Conservation (phyloP, 148 eudicot genomes). For the Salicornia ramosissima region DNA sequence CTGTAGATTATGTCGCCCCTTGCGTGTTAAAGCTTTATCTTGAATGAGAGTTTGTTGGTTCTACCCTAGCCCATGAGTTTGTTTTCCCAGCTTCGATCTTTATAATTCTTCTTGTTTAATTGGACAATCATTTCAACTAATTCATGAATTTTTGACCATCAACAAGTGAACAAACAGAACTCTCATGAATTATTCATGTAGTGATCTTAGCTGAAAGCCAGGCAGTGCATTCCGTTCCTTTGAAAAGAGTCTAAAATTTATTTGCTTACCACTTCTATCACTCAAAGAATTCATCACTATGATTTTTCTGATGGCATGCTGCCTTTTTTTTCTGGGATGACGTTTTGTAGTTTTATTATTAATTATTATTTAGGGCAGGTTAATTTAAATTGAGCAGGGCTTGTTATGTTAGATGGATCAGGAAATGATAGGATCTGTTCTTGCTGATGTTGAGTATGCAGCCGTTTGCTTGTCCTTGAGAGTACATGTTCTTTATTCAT, state of each 20-base stretch:
- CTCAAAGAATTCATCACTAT: not conserved
- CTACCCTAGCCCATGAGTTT: not conserved
- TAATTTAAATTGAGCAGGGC: not conserved
- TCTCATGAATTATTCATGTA: not conserved
- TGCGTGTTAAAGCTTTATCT: not conserved
- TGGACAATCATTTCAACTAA: not conserved
- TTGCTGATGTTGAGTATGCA: not conserved
- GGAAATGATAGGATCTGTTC: not conserved
- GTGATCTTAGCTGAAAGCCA: not conserved
- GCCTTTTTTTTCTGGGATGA: not conserved
- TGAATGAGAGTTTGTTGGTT: not conserved
- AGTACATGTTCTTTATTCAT: not conserved
- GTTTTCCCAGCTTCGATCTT: not conserved
- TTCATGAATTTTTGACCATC: not conserved
- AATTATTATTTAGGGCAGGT: not conserved
- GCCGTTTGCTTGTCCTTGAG: not conserved
- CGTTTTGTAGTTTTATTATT: not conserved
- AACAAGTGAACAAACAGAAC: too few species aligned
- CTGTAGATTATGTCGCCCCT: not conserved
- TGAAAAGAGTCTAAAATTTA: not conserved
- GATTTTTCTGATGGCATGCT: not conserved
- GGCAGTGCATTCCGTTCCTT: not conserved
- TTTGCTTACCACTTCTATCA: too few species aligned
- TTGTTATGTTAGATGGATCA: not conserved
- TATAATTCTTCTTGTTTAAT: too few species aligned